Percentiles rank a stretch among this genome's conserved stretches.
Conservation (phyloP, 2,329 filamentous ascomycete species). For the Penicillium paneum region DNA sequence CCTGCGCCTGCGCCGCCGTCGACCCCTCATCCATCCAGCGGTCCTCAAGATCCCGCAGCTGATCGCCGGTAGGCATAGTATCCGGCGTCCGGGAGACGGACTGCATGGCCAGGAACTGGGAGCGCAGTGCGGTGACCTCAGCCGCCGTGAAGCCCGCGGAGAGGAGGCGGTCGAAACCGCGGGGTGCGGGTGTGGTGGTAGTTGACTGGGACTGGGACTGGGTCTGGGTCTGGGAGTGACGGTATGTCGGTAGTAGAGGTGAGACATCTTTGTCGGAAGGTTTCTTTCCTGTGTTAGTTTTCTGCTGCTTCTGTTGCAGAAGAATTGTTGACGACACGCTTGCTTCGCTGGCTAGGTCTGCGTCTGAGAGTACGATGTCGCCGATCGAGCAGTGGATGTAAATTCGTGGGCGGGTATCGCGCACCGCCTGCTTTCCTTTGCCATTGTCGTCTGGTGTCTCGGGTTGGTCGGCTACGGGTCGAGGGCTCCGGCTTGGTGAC, state of each 20-base stretch:
- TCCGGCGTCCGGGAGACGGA: conserved; percentile 79
- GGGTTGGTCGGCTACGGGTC: conserved; percentile 16
- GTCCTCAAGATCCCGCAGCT: conserved; percentile 77
- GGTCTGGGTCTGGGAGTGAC: conserved; percentile 4
- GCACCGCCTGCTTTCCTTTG: conserved; percentile 68
- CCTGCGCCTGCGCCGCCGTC: conserved; percentile 29
- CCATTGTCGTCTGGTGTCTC: conserved; percentile 17
- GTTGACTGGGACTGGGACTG: conserved; percentile 13
- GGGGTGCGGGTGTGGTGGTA: conserved; percentile 52
- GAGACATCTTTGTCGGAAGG: not conserved
- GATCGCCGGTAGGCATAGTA: conserved; percentile 76
- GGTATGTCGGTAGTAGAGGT: conserved; percentile 1
- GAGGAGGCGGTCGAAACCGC: conserved; percentile 85
- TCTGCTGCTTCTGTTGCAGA: conserved; percentile 16
- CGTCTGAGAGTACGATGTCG: conserved; percentile 63
- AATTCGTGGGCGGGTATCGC: conserved; percentile 55
- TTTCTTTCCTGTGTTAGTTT: not conserved
- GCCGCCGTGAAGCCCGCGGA: conserved; percentile 74
- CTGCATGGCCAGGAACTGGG: conserved; percentile 86
- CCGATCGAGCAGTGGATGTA: conserved; percentile 95
- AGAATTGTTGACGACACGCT: conserved; percentile 30
- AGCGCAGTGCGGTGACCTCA: conserved; percentile 79
- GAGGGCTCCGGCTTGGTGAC: conserved; percentile 49
- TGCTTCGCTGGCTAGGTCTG: conserved; percentile 69
- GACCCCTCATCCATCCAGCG: conserved; percentile 75